These are phyloP conservation scores for Starmerella lactis-condensi DNA, from an alignment of 805 yeast species.

Conservation along the genomic window DNA sequence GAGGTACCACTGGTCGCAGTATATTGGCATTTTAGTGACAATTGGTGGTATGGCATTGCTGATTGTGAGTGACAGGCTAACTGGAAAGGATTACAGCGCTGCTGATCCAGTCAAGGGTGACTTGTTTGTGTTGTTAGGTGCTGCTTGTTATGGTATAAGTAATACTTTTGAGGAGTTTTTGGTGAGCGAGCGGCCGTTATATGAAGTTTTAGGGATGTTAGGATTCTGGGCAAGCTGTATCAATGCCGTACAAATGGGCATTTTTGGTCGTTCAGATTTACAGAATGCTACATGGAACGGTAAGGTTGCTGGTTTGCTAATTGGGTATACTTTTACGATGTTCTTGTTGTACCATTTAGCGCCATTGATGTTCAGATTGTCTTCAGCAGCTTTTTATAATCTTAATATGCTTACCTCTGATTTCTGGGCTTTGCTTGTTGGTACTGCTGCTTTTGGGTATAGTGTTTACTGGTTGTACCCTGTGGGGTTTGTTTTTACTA, in stretches of 20 bases:
- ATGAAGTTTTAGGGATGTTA: constrained; percentile 28
- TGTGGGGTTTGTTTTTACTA: constrained; percentile 28
- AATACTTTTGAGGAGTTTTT: constrained; percentile 29
- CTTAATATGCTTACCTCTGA: constrained; percentile 28
- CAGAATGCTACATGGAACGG: constrained; percentile 25
- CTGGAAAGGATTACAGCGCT: constrained; percentile 27
- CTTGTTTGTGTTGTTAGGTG: constrained; percentile 28
- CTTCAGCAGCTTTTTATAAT: constrained; percentile 31
- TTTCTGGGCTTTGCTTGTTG: constrained; percentile 30
- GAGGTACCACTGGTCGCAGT: constrained; percentile 30
- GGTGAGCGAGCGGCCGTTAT: constrained; percentile 29
- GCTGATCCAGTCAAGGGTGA: constrained; percentile 28
- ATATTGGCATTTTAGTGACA: constrained; percentile 25
- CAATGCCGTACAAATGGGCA: constrained; percentile 29
- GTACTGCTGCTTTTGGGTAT: constrained; percentile 29
- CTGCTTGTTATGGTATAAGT: constrained; percentile 29
- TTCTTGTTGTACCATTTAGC: constrained; percentile 26
- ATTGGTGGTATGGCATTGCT: constrained; percentile 29
- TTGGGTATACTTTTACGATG: constrained; percentile 27
- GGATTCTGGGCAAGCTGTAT: constrained; percentile 28
- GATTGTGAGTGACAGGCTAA: constrained; percentile 25
- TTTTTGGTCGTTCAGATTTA: constrained; percentile 26
- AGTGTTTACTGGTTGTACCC: constrained; percentile 31
- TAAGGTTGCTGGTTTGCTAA: constrained; percentile 27
- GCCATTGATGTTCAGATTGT: constrained; percentile 29